These are phyloP conservation scores for Corylus heterophylla DNA, from an alignment of 306 rosid genomes.

Conservation along the genomic window DNA sequence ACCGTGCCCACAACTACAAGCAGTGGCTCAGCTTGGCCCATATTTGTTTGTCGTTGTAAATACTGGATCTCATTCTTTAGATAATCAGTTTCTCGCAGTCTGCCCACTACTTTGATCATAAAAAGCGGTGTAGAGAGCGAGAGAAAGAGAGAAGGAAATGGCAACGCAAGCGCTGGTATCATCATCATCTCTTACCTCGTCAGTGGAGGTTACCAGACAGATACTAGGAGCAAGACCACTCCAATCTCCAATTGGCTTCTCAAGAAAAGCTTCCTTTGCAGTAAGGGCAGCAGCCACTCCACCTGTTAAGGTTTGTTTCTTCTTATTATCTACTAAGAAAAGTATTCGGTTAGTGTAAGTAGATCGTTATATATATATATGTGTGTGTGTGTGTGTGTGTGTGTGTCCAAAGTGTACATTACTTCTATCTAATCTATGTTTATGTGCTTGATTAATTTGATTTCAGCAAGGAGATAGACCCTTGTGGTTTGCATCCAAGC, in stretches of 20 bases:
- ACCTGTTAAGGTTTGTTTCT: slow-evolving; percentile 72
- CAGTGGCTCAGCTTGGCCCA: slow-evolving; percentile 37
- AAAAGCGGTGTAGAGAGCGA: neutral
- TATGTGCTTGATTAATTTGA: slow-evolving; percentile 13
- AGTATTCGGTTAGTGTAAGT: no score
- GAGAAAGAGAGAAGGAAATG: slow-evolving; percentile 35
- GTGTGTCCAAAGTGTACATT: neutral
- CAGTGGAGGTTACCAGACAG: slow-evolving; percentile 62
- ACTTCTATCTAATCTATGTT: neutral
- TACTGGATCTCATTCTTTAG: slow-evolving; percentile 15
- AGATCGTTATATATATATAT: neutral
- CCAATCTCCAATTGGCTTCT: slow-evolving; percentile 44
- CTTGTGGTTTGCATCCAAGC: slow-evolving; percentile 98
- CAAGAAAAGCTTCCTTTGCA: slow-evolving; percentile 61
- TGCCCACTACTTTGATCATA: neutral
- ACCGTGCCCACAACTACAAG: slow-evolving; percentile 33
- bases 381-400: no score
- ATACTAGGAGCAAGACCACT: slow-evolving; percentile 52
- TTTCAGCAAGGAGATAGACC: slow-evolving; percentile 87
- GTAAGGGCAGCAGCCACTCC: slow-evolving; percentile 78
- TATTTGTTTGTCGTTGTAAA: slow-evolving; percentile 9
- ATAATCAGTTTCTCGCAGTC: slow-evolving; percentile 11
- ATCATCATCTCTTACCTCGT: slow-evolving; percentile 75
- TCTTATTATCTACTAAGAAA: neutral
- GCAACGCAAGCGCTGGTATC: slow-evolving; percentile 86